A percentile compares a stretch with the other conserved stretches of the same genome.
Conservation (phyloP, 2,329 filamentous ascomycete genomes). For the Aspergillus sp. region DNA sequence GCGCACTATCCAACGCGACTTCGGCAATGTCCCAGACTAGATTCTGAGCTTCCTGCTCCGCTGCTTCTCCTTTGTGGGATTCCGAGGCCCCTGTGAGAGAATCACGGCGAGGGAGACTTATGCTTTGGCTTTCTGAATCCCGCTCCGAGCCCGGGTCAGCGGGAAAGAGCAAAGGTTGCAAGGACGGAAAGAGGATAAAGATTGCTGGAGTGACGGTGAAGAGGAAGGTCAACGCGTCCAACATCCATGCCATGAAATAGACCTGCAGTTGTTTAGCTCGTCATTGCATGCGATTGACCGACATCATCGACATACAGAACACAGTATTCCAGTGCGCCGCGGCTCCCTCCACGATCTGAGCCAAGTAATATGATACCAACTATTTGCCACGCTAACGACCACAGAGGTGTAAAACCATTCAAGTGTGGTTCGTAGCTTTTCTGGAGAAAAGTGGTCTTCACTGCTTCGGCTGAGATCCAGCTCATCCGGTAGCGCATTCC, state of each 20-base stretch:
- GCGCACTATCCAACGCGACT: constrained; percentile 71
- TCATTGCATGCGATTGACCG: background rate
- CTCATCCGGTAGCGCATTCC: constrained; percentile 59
- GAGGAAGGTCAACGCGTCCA: constrained; percentile 67
- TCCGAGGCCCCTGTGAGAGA: constrained; percentile 77
- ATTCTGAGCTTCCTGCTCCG: constrained; percentile 78
- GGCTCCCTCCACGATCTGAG: constrained; percentile 77
- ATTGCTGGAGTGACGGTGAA: constrained; percentile 58
- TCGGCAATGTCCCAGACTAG: constrained; percentile 73
- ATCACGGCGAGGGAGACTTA: constrained; percentile 49
- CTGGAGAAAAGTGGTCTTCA: constrained; percentile 78
- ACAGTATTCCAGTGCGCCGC: constrained; percentile 66
- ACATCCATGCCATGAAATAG: constrained; percentile 66
- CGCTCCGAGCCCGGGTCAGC: constrained; percentile 64
- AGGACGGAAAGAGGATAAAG: constrained; percentile 64
- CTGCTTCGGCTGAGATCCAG: constrained; percentile 79
- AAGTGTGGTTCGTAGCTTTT: constrained; percentile 74
- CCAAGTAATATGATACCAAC: constrained; percentile 71
- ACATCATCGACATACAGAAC: constrained; percentile 43
- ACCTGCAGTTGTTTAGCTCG: constrained; percentile 27
- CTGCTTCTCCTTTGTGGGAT: constrained; percentile 77
- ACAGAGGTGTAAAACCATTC: constrained; percentile 83
- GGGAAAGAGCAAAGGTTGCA: constrained; percentile 67
- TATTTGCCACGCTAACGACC: constrained; percentile 63
- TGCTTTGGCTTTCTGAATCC: constrained; percentile 53